A percentile compares a stretch with the other conserved stretches of the same genome.
phyloP scores from a whole-genome alignment of 1,139 yeast species.

The Geotrichum citri-aurantii region DNA sequence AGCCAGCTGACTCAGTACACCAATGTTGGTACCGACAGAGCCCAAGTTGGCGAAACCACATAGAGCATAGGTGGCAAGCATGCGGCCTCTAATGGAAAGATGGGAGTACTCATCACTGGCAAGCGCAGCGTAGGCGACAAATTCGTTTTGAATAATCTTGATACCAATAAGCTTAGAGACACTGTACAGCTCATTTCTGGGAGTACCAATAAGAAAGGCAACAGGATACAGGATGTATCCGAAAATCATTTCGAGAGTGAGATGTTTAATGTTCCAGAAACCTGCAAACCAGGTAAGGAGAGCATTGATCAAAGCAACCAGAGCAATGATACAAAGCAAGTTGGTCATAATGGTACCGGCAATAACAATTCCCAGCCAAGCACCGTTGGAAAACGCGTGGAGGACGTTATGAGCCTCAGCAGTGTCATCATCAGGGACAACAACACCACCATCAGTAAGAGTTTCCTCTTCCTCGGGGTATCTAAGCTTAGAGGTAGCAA shows the following conservation, averaged over 20 bases:
- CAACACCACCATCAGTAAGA: constrained; percentile 47
- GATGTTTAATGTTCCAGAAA: constrained; percentile 45
- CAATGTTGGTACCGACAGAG: constrained; percentile 58
- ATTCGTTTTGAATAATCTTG: constrained; percentile 61
- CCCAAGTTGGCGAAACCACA: constrained; percentile 66
- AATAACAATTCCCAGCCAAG: constrained; percentile 53
- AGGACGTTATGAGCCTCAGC: constrained; percentile 51
- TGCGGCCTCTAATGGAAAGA: constrained; percentile 49
- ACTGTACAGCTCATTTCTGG: constrained; percentile 49
- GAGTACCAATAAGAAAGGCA: constrained; percentile 57
- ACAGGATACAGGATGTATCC: constrained; percentile 59
- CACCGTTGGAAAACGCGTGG: constrained; percentile 62
- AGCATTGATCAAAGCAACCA: constrained; percentile 55
- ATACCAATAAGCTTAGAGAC: constrained; percentile 52
- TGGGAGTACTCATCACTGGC: constrained; percentile 42
- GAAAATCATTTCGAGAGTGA: constrained; percentile 53
- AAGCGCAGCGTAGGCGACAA: constrained; percentile 50
- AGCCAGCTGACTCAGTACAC: constrained; percentile 56
- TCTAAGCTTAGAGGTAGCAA: constrained; percentile 59
- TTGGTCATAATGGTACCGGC: constrained; percentile 59
- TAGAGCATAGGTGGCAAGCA: constrained; percentile 58
- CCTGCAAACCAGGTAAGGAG: constrained; percentile 59
- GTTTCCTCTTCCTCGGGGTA: constrained; percentile 58
- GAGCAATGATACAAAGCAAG: constrained; percentile 57
- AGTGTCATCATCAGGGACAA: constrained; percentile 42